Conservation (phyloP, 1,284 basidiomycete species). For the Ceratobasidium sp. region DNA sequence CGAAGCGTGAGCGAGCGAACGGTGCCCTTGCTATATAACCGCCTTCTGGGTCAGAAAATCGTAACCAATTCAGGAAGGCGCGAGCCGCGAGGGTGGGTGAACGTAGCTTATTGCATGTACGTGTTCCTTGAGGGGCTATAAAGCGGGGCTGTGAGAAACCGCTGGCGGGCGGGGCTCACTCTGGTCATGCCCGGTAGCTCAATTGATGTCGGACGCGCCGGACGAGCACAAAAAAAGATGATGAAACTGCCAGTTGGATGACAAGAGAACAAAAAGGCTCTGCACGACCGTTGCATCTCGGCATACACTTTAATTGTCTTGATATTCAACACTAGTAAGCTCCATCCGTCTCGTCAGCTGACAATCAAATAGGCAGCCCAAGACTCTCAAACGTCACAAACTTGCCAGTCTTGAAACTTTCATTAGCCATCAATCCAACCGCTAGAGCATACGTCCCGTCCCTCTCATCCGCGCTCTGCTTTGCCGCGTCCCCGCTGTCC, state of each 20-base stretch:
- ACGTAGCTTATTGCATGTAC: slow-evolving; percentile 1
- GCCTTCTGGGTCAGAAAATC: not conserved
- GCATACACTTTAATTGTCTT: slow-evolving; percentile 3
- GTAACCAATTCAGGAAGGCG: not conserved
- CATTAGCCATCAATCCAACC: slow-evolving; percentile 64
- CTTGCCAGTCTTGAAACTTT: slow-evolving; percentile 63
- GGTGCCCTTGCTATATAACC: slow-evolving; percentile 10
- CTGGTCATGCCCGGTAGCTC: slow-evolving; percentile 7
- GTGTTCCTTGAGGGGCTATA: slow-evolving; percentile 1
- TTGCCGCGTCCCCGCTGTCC: slow-evolving; percentile 60
- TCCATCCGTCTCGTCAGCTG: slow-evolving; percentile 8
- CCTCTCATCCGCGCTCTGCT: slow-evolving; percentile 62
- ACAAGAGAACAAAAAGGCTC: not conserved
- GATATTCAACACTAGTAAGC: slow-evolving; percentile 15
- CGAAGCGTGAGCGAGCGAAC: not conserved
- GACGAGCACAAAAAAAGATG: not conserved
- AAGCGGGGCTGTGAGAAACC: slow-evolving; percentile 18
- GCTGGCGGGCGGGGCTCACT: slow-evolving; percentile 16
- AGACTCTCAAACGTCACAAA: slow-evolving; percentile 58
- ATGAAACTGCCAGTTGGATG: not conserved
- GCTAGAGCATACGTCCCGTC: slow-evolving; percentile 66
- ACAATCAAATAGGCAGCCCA: slow-evolving; percentile 27
- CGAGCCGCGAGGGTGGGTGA: slow-evolving; percentile 1
- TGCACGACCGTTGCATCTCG: not conserved
- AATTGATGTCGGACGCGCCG: slow-evolving; percentile 3